Percentiles rank a stretch among this genome's conserved stretches.
Conservation (phyloP, 148 eudicot genomes). For the Cornus florida region DNA sequence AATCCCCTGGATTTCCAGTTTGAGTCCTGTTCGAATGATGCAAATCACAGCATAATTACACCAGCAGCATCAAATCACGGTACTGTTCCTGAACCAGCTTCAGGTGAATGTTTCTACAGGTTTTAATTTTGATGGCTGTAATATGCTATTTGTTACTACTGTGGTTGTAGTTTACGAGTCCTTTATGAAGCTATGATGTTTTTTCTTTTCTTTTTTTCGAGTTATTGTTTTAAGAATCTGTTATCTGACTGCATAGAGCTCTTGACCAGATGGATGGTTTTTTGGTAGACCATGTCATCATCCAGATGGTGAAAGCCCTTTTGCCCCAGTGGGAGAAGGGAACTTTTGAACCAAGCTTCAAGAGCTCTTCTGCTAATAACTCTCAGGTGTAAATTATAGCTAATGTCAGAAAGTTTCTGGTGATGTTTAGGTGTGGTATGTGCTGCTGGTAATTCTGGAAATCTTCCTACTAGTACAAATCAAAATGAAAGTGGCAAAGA, state of each 20-base stretch:
- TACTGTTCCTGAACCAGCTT: slow-evolving; percentile 25
- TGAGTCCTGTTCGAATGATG: slow-evolving; percentile 17
- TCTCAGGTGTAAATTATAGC: slow-evolving; percentile 25
- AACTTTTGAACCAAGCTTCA: no score
- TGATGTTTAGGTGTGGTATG: slow-evolving; percentile 67
- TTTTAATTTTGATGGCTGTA: slow-evolving; percentile 14
- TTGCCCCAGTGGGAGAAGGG: slow-evolving; percentile 44
- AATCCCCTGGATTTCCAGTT: slow-evolving; percentile 27
- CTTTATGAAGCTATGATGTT: background rate
- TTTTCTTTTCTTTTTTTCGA: background rate
- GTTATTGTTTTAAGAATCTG: background rate
- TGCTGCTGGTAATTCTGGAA: slow-evolving; percentile 30
- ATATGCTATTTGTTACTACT: slow-evolving; percentile 6
- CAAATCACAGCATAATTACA: slow-evolving; percentile 18
- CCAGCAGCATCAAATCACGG: slow-evolving; percentile 27
- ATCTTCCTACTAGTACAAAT: slow-evolving; percentile 23
- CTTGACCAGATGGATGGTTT: slow-evolving; percentile 60
- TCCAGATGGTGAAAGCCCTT: slow-evolving; percentile 47
- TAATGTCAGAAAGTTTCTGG: slow-evolving; percentile 50
- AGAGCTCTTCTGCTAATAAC: slow-evolving; percentile 8
- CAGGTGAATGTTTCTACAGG: slow-evolving; percentile 53
- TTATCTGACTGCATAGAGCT: slow-evolving; percentile 35
- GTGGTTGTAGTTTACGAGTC: background rate
- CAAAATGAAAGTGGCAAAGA: slow-evolving; percentile 30
- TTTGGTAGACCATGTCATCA: slow-evolving; percentile 31